These are phyloP conservation scores for Epichloe bromicola DNA, from an alignment of 2,329 filamentous ascomycete species.

Conservation along the genomic window DNA sequence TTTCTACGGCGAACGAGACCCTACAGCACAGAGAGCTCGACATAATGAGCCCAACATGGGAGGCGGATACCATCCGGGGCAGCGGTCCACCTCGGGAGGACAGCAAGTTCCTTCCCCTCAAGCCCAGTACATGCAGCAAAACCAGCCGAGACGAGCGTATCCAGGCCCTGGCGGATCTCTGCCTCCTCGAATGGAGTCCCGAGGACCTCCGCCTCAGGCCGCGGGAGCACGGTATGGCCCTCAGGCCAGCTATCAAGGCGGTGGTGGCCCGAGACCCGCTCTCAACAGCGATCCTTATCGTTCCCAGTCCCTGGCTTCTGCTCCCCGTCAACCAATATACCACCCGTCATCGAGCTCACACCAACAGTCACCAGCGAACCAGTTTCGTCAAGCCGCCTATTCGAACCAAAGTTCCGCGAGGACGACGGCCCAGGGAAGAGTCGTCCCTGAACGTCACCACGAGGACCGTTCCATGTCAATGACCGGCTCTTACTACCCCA, in stretches of 20 bases:
- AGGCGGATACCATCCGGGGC: constrained; percentile 40
- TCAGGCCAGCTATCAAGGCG: constrained; percentile 50
- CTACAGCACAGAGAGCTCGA: constrained; percentile 15
- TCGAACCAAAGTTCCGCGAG: constrained; percentile 52
- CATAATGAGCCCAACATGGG: constrained; percentile 26
- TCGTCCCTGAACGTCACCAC: constrained; percentile 81
- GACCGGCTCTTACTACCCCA: constrained; percentile 57
- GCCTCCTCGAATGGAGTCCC: constrained; percentile 52
- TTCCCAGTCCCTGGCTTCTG: constrained; percentile 81
- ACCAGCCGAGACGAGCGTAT: constrained; percentile 29
- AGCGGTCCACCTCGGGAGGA: constrained; percentile 38
- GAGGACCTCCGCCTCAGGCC: constrained; percentile 33
- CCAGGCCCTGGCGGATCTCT: constrained; percentile 34
- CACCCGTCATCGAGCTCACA: constrained; percentile 48
- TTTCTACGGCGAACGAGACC: constrained; percentile 22
- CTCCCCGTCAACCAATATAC: constrained; percentile 60
- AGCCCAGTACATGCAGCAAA: constrained; percentile 34
- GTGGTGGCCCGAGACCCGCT: constrained; percentile 51
- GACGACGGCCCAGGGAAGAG: constrained; percentile 80
- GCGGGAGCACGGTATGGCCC: constrained; percentile 27
- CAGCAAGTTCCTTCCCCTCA: constrained; percentile 28
- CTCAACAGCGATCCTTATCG: constrained; percentile 77
- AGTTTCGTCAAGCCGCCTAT: constrained; percentile 65
- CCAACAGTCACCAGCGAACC: constrained; percentile 54
- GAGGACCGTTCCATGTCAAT: constrained; percentile 95